Evolutionary conservation across 2,329 filamentous ascomycete species (phyloP).

Genomic region (Cryphonectria carpinicola): DNA sequence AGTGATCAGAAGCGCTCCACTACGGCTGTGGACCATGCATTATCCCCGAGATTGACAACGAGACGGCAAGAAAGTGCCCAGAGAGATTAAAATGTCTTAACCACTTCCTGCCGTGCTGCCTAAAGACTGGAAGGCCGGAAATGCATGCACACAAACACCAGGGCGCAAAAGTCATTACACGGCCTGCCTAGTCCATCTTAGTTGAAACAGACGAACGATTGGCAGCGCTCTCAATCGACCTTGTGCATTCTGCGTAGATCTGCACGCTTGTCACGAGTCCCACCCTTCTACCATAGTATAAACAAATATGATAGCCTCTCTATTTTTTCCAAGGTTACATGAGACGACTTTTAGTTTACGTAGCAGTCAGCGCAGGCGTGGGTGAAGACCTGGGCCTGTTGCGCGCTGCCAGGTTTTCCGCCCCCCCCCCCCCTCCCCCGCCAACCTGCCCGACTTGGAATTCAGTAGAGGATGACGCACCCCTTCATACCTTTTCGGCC

Average conservation of each 20-base stretch:
- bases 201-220: neutral
- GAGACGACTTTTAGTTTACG: neutral
- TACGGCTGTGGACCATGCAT: neutral
- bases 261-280: neutral
- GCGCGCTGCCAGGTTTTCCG: neutral
- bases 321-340: neutral
- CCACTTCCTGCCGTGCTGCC: neutral
- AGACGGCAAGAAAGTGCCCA: neutral
- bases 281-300: neutral
- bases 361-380: neutral
- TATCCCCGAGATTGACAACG: neutral
- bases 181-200: constrained; percentile 3
- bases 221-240: neutral
- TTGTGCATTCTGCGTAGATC: neutral
- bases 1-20: neutral
- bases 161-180: neutral
- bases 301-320: neutral
- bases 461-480: constrained; percentile 12
- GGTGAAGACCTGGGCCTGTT: neutral
- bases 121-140: neutral
- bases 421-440: too few species aligned
- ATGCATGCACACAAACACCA: too few species aligned
- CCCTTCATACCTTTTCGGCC: neutral
- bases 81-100: neutral
- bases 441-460: constrained; percentile 8